phyloP scores from a whole-genome alignment of 1,139 yeast species.

The Candida labiduridarum region DNA sequence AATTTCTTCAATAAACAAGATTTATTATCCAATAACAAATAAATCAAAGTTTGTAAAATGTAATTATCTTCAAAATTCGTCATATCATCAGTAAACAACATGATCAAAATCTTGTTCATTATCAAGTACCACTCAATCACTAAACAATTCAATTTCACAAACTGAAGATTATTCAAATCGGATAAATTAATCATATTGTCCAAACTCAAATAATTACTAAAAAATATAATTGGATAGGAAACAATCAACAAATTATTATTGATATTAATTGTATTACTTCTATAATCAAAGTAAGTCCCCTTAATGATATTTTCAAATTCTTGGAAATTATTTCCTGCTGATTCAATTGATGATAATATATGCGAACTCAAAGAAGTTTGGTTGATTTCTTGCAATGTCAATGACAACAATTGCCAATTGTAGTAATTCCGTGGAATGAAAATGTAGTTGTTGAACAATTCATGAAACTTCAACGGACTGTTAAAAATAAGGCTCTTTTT shows the following conservation, averaged over 20 bases:
- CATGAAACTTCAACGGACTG: slow-evolving; percentile 49
- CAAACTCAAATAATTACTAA: slow-evolving; percentile 16
- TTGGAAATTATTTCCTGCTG: slow-evolving; percentile 16
- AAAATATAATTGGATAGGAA: slow-evolving; percentile 46
- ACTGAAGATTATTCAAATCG: slow-evolving; percentile 18
- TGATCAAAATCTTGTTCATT: slow-evolving; percentile 32
- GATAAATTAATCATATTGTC: slow-evolving; percentile 20
- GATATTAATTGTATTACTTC: slow-evolving; percentile 27
- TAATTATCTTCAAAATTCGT: slow-evolving; percentile 25
- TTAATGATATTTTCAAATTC: slow-evolving; percentile 14
- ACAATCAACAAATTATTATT: slow-evolving; percentile 48
- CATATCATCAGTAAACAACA: slow-evolving; percentile 24
- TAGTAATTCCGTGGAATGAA: slow-evolving; percentile 38
- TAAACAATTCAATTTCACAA: slow-evolving; percentile 22
- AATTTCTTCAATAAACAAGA: slow-evolving; percentile 12
- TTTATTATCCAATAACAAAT: slow-evolving; percentile 22
- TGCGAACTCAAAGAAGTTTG: slow-evolving; percentile 17
- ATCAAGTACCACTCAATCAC: slow-evolving; percentile 45
- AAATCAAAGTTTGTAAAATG: slow-evolving; percentile 32
- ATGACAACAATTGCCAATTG: slow-evolving; percentile 43
- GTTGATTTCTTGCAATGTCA: slow-evolving; percentile 45
- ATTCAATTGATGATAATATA: slow-evolving; percentile 12
- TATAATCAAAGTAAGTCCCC: slow-evolving; percentile 25
- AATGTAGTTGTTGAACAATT: slow-evolving; percentile 43
- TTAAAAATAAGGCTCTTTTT: slow-evolving; percentile 46